Percentiles rank a stretch among this genome's conserved stretches.
These are phyloP conservation scores for Vitis riparia DNA, from an alignment of 164 flowering plant species.

Conservation along the genomic window DNA sequence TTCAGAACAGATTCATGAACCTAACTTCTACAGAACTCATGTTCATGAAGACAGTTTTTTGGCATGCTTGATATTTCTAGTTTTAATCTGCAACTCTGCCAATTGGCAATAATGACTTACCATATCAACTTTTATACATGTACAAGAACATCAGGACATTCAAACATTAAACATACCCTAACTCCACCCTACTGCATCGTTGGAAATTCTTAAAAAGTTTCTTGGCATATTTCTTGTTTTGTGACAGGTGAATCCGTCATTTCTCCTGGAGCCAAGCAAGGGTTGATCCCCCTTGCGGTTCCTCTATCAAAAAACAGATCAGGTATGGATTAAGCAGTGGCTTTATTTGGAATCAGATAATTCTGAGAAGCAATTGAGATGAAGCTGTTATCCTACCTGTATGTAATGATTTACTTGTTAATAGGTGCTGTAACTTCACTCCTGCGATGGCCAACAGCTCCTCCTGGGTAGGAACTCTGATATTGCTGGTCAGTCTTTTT, in stretches of 20 bases:
- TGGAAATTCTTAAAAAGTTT: background rate
- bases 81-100: no score
- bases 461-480: slow-evolving; percentile 55
- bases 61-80: no score
- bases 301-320: slow-evolving; percentile 66
- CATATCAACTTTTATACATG: no score
- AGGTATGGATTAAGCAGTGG: slow-evolving; percentile 38
- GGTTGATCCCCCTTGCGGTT: slow-evolving; percentile 75
- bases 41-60: no score
- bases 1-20: no score
- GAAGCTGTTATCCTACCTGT: background rate
- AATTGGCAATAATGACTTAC: no score
- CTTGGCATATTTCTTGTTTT: background rate
- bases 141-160: no score
- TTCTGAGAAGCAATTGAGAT: background rate
- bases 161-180: no score
- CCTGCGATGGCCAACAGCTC: slow-evolving; percentile 94
- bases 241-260: slow-evolving; percentile 62
- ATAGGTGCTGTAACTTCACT: slow-evolving; percentile 75
- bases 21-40: no score
- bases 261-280: slow-evolving; percentile 80
- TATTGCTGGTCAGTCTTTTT: background rate
- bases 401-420: background rate
- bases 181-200: no score
- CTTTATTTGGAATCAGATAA: slow-evolving; percentile 7